Evolutionary conservation across 805 yeast genomes (phyloP).

Genomic region (Huiozyma sinensis): DNA sequence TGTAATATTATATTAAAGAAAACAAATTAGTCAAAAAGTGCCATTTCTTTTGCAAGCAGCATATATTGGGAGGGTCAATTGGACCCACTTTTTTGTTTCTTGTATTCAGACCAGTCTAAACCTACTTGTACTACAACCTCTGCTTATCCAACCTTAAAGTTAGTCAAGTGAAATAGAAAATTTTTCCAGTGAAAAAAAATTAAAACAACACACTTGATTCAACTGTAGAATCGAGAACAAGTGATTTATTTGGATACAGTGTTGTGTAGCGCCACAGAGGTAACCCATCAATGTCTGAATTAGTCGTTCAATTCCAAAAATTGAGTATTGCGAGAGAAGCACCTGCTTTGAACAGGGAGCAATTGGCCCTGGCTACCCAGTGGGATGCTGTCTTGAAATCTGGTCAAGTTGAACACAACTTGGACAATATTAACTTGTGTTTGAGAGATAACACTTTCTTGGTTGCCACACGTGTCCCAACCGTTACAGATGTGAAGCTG

Average conservation of each 20-base stretch:
- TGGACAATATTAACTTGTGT: slow-evolving; percentile 53
- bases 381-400: slow-evolving; percentile 60
- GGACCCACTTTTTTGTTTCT: too few relatives aligned
- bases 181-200: too few relatives aligned
- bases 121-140: too few relatives aligned
- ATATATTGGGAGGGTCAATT: too few relatives aligned
- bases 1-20: too few relatives aligned
- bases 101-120: too few relatives aligned
- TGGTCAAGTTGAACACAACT: slow-evolving; percentile 41
- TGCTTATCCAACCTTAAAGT: too few relatives aligned
- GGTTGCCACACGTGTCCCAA: slow-evolving; percentile 47
- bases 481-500: slow-evolving; percentile 60
- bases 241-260: not conserved
- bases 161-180: too few relatives aligned
- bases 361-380: slow-evolving; percentile 66
- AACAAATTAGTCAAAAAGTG: too few relatives aligned
- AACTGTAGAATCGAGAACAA: not conserved
- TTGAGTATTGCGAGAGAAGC: slow-evolving; percentile 23
- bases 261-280: not conserved
- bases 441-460: slow-evolving; percentile 64
- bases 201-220: not conserved
- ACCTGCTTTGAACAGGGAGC: slow-evolving; percentile 31
- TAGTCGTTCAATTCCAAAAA: slow-evolving; percentile 20
- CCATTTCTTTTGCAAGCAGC: too few relatives aligned
- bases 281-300: slow-evolving; percentile 19